Conservation (phyloP, 768 basidiomycete species). For the Austroboletus festivus region DNA sequence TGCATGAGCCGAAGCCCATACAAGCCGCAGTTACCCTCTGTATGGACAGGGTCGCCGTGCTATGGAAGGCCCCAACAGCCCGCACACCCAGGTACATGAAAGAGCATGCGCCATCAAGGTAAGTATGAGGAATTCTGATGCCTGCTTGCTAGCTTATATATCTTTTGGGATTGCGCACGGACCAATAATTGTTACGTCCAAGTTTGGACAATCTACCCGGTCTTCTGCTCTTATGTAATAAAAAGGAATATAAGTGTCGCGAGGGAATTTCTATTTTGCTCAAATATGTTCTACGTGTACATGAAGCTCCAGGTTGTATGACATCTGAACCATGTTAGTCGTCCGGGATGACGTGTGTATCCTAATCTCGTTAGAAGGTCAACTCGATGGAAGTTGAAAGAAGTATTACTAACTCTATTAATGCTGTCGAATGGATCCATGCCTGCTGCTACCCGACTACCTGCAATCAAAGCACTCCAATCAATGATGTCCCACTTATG, state of each 20-base stretch:
- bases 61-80: slow-evolving; percentile 55
- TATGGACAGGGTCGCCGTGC: slow-evolving; percentile 70
- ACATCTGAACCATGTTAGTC: slow-evolving; percentile 11
- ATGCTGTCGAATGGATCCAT: slow-evolving; percentile 42
- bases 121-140: slow-evolving; percentile 36
- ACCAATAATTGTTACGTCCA: too few species aligned
- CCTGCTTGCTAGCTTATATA: slow-evolving; percentile 30
- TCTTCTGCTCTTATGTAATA: too few species aligned
- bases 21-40: slow-evolving; percentile 57
- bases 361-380: slow-evolving; percentile 5
- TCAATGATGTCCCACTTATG: slow-evolving; percentile 61
- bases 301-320: too few species aligned
- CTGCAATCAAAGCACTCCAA: slow-evolving; percentile 81
- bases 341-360: slow-evolving; percentile 21
- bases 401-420: slow-evolving; percentile 31
- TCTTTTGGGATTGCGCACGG: slow-evolving; percentile 19
- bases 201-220: too few species aligned
- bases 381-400: neutral
- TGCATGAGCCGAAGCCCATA: slow-evolving; percentile 71
- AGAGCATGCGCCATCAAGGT: neutral
- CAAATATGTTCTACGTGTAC: too few species aligned
- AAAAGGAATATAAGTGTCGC: too few species aligned
- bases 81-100: slow-evolving; percentile 39
- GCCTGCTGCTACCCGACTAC: slow-evolving; percentile 73
- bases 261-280: too few species aligned